These are phyloP conservation scores for Cubamyces lactineus DNA, from an alignment of 768 basidiomycete species.

Conservation along the genomic window DNA sequence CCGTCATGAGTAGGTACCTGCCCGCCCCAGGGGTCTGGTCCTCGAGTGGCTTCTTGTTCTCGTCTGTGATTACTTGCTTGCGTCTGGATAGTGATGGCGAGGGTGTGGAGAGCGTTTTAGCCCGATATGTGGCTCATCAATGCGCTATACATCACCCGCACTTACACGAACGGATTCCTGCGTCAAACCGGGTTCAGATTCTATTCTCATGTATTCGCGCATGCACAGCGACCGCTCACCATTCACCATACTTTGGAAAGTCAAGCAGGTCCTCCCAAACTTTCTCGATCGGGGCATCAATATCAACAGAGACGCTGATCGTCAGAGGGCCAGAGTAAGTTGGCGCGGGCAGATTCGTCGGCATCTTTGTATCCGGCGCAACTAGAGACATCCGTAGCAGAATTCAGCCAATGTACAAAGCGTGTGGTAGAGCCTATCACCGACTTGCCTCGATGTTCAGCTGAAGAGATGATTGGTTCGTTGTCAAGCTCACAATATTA, in stretches of 20 bases:
- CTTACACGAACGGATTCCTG: slow-evolving; percentile 74
- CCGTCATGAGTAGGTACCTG: slow-evolving; percentile 50
- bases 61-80: slow-evolving; percentile 48
- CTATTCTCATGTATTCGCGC: neutral
- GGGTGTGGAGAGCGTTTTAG: neutral
- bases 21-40: slow-evolving; percentile 57
- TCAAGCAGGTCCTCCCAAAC: slow-evolving; percentile 67
- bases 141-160: neutral
- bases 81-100: slow-evolving; percentile 41
- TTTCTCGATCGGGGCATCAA: slow-evolving; percentile 62
- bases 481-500: too few relatives aligned
- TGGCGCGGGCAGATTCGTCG: slow-evolving; percentile 42
- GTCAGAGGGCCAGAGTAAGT: slow-evolving; percentile 49
- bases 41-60: slow-evolving; percentile 43
- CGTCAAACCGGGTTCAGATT: too few relatives aligned
- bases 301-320: slow-evolving; percentile 48
- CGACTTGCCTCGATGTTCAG: too few relatives aligned
- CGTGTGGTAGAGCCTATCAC: too few relatives aligned
- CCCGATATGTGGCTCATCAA: neutral
- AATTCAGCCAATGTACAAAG: too few relatives aligned
- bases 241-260: slow-evolving; percentile 63
- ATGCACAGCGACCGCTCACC: slow-evolving; percentile 43
- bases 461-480: too few relatives aligned
- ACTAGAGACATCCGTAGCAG: too few relatives aligned
- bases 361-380: neutral